Conservation (phyloP, 352 stramenopile species). For the Albugo candida region DNA sequence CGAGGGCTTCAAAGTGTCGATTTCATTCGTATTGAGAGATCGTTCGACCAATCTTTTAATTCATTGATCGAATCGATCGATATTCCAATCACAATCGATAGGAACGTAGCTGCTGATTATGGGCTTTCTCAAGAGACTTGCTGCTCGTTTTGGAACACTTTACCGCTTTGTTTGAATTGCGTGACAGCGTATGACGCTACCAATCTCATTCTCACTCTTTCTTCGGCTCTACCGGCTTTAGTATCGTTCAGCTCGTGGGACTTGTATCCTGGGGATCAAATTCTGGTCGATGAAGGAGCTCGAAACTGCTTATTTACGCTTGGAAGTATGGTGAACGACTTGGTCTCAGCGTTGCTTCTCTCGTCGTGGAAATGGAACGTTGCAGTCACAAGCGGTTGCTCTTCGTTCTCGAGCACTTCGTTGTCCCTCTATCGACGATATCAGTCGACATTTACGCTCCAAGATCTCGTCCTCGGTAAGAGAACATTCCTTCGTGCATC, state of each 20-base stretch:
- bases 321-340: background rate
- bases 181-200: constrained; percentile 22
- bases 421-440: constrained; percentile 31
- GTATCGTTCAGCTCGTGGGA: background rate
- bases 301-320: constrained; percentile 14
- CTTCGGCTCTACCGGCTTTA: background rate
- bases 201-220: constrained; percentile 7
- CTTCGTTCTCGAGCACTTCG: constrained; percentile 18
- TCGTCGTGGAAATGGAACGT: constrained; percentile 17
- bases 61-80: constrained; percentile 16
- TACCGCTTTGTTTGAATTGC: constrained; percentile 26
- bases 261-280: constrained; percentile 13
- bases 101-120: too few species aligned
- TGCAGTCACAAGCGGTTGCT: constrained; percentile 21
- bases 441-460: constrained; percentile 57
- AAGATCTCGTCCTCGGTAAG: constrained; percentile 69
- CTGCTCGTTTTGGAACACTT: constrained; percentile 22
- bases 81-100: background rate
- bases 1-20: constrained; percentile 59
- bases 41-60: constrained; percentile 37
- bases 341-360: constrained; percentile 15
- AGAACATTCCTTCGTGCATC: constrained; percentile 79
- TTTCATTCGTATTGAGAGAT: constrained; percentile 84
- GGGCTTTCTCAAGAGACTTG: constrained; percentile 13
- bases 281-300: constrained; percentile 27